phyloP scores from a whole-genome alignment of 805 yeast species.

The Zygotorulaspora sp. region DNA sequence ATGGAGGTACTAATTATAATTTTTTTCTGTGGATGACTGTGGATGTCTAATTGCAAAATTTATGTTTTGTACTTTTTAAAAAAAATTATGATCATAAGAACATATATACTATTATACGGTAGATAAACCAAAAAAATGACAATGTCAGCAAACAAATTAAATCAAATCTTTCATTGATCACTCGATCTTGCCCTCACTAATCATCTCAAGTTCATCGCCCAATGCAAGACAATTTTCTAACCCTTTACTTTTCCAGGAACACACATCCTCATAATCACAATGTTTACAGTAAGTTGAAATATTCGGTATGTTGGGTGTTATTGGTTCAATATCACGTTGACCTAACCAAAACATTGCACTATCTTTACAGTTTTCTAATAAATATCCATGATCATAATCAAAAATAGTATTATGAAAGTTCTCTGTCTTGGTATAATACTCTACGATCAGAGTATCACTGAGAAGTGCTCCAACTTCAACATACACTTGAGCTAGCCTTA shows the following conservation, averaged over 20 bases:
- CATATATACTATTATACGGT: too few species aligned
- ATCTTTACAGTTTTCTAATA: constrained; percentile 31
- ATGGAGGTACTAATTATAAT: too few species aligned
- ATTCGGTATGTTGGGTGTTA: constrained; percentile 36
- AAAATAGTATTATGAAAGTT: constrained; percentile 43
- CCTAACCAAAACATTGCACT: constrained; percentile 59
- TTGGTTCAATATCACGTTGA: constrained; percentile 43
- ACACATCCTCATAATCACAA: constrained; percentile 49
- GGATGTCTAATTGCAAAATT: too few species aligned
- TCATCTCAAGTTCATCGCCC: constrained; percentile 12
- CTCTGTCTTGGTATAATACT: constrained; percentile 46
- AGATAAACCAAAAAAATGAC: too few species aligned
- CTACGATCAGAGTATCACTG: constrained; percentile 41
- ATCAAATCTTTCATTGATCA: too few species aligned
- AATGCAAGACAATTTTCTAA: constrained; percentile 14
- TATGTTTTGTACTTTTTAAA: too few species aligned
- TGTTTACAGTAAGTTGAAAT: constrained; percentile 42
- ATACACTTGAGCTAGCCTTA: constrained; percentile 47
- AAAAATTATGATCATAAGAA: too few species aligned
- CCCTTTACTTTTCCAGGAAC: constrained; percentile 38
- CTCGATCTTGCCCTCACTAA: too few species aligned
- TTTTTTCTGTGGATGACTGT: too few species aligned
- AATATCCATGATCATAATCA: constrained; percentile 34
- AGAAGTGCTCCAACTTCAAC: constrained; percentile 28
- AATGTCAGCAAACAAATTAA: too few species aligned